phyloP scores from a whole-genome alignment of 148 eudicot species.

The Rhododendron mucronatum region DNA sequence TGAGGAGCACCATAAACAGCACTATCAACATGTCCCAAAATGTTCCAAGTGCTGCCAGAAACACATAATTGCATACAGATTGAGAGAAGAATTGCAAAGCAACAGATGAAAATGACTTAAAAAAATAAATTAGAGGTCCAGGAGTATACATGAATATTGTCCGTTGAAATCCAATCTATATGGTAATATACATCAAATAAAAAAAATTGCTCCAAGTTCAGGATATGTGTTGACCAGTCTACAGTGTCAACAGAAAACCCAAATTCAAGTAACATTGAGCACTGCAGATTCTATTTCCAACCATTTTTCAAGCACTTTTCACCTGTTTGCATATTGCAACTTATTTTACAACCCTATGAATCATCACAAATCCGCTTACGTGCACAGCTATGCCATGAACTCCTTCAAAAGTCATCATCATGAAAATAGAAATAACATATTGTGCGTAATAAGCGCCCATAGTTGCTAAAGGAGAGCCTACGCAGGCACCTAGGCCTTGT shows the following conservation, averaged over 20 bases:
- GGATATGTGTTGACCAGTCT: background rate
- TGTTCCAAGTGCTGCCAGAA: conserved; percentile 70
- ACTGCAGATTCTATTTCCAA: background rate
- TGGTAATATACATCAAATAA: background rate
- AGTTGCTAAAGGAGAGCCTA: background rate
- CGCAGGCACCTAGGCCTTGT: background rate
- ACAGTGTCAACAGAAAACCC: background rate
- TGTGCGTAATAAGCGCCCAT: background rate
- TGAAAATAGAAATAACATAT: background rate
- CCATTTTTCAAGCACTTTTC: background rate
- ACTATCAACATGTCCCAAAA: conserved; percentile 66
- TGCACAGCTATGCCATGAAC: background rate
- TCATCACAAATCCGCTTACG: background rate
- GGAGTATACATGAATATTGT: background rate
- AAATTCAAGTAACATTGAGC: background rate
- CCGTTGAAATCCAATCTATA: background rate
- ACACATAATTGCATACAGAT: conserved; percentile 11
- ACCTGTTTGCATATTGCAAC: background rate
- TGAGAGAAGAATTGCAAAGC: background rate
- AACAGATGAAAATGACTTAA: background rate
- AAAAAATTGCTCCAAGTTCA: background rate
- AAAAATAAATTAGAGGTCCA: background rate
- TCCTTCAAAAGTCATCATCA: background rate
- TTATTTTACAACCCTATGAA: background rate
- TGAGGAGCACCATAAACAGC: conserved; percentile 80